These are phyloP conservation scores for Drechslerella dactyloides DNA, from an alignment of 2,329 filamentous ascomycete genomes.

Conservation along the genomic window DNA sequence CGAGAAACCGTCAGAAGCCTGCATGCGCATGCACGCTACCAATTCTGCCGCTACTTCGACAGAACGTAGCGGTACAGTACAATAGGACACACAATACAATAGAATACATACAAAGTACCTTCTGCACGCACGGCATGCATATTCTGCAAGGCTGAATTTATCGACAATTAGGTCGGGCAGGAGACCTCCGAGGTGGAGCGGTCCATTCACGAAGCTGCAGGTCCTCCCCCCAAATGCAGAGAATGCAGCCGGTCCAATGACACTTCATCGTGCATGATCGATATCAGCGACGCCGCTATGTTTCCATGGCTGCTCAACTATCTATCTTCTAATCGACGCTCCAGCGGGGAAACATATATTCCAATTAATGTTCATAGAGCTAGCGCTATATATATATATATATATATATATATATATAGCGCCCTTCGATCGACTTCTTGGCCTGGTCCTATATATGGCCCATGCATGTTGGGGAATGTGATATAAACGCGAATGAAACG, in stretches of 20 bases:
- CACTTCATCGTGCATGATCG: background rate
- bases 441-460: too few species aligned
- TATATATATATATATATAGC: background rate
- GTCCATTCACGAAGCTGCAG: background rate
- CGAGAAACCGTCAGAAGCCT: too few species aligned
- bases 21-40: too few species aligned
- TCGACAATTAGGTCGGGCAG: background rate
- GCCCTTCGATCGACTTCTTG: background rate
- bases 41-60: too few species aligned
- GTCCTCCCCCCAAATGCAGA: conserved; percentile 2
- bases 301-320: background rate
- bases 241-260: conserved; percentile 3
- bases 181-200: background rate
- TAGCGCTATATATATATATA: too few species aligned
- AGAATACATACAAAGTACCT: background rate
- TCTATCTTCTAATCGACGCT: background rate
- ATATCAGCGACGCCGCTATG: background rate
- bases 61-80: too few species aligned
- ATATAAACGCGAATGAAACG: too few species aligned
- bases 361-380: background rate
- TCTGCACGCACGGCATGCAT: background rate
- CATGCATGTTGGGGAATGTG: too few species aligned
- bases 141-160: background rate
- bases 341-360: too few species aligned
- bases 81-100: background rate